phyloP scores from a whole-genome alignment of 495 filamentous ascomycete genomes.

The Lophiostoma macrostomum region DNA sequence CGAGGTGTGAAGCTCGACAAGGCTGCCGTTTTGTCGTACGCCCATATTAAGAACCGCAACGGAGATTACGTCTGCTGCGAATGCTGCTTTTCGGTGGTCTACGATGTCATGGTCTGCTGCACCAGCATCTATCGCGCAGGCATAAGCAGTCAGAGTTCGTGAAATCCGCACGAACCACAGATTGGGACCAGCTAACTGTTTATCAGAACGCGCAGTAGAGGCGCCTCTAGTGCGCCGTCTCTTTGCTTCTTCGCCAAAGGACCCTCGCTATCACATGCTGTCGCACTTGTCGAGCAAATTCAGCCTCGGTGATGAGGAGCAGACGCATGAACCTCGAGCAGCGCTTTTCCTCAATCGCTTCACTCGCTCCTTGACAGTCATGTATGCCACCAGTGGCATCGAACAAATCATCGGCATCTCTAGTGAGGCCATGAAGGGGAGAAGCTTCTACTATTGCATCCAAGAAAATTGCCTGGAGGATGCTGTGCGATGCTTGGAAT shows the following conservation, averaged over 20 bases:
- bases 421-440: conserved; percentile 61
- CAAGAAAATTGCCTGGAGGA: conserved; percentile 70
- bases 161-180: background rate
- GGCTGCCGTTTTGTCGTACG: conserved; percentile 80
- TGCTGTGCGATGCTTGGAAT: conserved; percentile 73
- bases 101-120: conserved; percentile 81
- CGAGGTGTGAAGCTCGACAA: conserved; percentile 76
- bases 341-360: conserved; percentile 87
- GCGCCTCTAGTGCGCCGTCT: conserved; percentile 74
- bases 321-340: conserved; percentile 71
- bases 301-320: conserved; percentile 57
- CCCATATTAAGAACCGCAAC: conserved; percentile 62
- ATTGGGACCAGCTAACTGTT: conserved; percentile 4
- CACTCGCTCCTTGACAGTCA: conserved; percentile 74
- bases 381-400: conserved; percentile 81
- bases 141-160: conserved; percentile 70
- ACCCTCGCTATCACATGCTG: conserved; percentile 89
- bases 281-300: conserved; percentile 82
- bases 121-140: conserved; percentile 75
- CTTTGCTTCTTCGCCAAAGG: conserved; percentile 76
- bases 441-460: conserved; percentile 80
- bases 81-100: conserved; percentile 85
- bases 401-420: conserved; percentile 67
- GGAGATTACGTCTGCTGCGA: conserved; percentile 80
- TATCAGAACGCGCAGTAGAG: conserved; percentile 69